These are phyloP conservation scores for Chlorella vulgaris DNA, from an alignment of 139 green algal species.

Conservation along the genomic window DNA sequence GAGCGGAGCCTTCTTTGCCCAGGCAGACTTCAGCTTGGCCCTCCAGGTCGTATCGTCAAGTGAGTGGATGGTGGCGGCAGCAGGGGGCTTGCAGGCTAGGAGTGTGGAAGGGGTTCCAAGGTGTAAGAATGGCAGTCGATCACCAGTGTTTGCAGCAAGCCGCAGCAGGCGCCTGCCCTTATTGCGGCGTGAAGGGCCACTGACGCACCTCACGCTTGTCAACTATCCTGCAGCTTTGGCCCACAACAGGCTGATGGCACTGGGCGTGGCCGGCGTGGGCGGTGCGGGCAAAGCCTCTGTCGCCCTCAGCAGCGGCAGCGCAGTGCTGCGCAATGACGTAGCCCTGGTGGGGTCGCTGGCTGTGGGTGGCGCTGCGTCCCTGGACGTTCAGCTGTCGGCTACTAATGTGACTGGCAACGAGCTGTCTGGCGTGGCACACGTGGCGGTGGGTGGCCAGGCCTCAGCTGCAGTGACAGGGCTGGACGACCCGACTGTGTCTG, in stretches of 20 bases:
- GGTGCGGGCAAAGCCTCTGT: not conserved
- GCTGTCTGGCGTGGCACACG: not conserved
- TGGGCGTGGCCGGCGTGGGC: not conserved
- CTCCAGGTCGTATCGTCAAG: not conserved
- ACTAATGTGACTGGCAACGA: conserved; percentile 6
- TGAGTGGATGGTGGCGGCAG: no score
- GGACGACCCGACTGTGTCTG: not conserved
- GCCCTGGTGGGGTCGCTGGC: not conserved
- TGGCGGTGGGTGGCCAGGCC: not conserved
- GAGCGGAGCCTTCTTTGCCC: not conserved
- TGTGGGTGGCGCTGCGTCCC: not conserved
- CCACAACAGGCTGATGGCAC: conserved; percentile 10
- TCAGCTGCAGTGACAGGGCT: not conserved
- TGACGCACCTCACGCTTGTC: no score
- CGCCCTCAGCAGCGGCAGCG: not conserved
- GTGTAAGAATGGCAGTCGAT: no score
- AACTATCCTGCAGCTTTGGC: not conserved
- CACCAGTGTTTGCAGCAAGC: no score
- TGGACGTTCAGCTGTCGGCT: not conserved
- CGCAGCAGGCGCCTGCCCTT: no score
- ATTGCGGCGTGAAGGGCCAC: no score
- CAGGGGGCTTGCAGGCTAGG: not conserved
- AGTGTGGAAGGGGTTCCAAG: no score
- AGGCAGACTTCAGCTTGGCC: not conserved
- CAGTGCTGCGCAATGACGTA: not conserved